Evolutionary conservation across 306 rosid genomes (phyloP).

Genomic region (Acmispon strigosus): DNA sequence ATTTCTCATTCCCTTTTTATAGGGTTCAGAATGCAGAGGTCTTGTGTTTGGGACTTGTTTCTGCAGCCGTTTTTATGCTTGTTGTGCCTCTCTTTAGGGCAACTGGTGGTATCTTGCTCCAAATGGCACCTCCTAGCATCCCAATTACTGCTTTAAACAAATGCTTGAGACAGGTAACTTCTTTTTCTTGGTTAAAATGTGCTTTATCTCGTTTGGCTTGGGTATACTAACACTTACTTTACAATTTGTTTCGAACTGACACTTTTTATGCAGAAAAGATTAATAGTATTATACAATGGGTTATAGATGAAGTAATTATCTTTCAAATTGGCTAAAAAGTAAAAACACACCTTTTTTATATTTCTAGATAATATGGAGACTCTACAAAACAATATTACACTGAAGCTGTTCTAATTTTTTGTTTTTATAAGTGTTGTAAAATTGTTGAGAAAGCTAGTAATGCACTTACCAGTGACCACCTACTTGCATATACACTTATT

Average conservation of each 20-base stretch:
- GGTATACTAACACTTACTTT: not conserved
- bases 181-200: conserved; percentile 8
- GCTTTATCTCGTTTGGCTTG: not conserved
- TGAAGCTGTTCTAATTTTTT: too few species aligned
- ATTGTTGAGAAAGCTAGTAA: not conserved
- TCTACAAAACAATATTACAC: not conserved
- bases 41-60: conserved; percentile 89
- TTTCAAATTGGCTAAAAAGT: not conserved
- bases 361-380: not conserved
- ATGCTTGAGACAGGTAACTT: conserved; percentile 86
- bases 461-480: not conserved
- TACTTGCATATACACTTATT: not conserved
- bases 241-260: not conserved
- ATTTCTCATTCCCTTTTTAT: conserved; percentile 21
- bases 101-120: conserved; percentile 86
- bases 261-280: not conserved
- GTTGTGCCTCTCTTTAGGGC: conserved; percentile 92
- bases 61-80: conserved; percentile 78
- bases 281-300: not conserved
- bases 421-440: too few species aligned
- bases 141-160: conserved; percentile 86
- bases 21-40: conserved; percentile 99
- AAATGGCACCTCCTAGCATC: conserved; percentile 90
- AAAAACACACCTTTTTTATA: not conserved
- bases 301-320: not conserved